Percentiles rank a stretch among this genome's conserved stretches.
Conservation (phyloP, 2,329 filamentous ascomycete species). For the Phialophora macrospora region DNA sequence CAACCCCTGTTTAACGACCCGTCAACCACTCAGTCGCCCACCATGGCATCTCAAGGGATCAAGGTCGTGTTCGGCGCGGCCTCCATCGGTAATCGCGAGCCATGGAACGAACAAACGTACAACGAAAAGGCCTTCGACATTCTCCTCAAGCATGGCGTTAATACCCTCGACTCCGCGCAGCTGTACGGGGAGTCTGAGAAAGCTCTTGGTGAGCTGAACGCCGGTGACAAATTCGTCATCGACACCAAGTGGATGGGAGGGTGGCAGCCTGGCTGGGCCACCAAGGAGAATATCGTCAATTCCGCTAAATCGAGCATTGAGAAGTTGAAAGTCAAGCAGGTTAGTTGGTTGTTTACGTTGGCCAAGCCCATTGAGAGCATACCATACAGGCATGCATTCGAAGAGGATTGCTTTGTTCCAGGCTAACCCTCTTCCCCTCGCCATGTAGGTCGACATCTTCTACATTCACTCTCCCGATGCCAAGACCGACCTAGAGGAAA, state of each 20-base stretch:
- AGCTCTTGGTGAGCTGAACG: conserved; percentile 48
- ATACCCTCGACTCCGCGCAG: conserved; percentile 37
- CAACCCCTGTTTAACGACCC: neutral
- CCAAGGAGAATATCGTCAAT: conserved; percentile 36
- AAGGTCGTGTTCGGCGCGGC: conserved; percentile 33
- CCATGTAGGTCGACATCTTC: conserved; percentile 45
- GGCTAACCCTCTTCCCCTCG: neutral
- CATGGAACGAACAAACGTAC: conserved; percentile 20
- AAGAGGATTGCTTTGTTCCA: neutral
- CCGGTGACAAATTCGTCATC: conserved; percentile 50
- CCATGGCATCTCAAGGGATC: conserved; percentile 26
- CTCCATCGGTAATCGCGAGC: conserved; percentile 26
- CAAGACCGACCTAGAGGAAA: conserved; percentile 45
- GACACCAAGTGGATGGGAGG: conserved; percentile 54
- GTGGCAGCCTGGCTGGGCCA: conserved; percentile 38
- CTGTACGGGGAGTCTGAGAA: conserved; percentile 51
- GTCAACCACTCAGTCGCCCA: neutral
- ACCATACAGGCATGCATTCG: neutral
- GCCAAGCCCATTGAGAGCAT: neutral
- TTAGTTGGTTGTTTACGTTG: conserved; percentile 7
- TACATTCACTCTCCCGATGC: conserved; percentile 46
- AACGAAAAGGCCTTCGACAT: conserved; percentile 28
- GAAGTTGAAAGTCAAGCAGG: conserved; percentile 36
- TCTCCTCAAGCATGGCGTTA: conserved; percentile 31
- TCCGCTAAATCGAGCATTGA: conserved; percentile 35